Evolutionary conservation across 306 rosid species (phyloP).

Genomic region (Vigna hirtella): DNA sequence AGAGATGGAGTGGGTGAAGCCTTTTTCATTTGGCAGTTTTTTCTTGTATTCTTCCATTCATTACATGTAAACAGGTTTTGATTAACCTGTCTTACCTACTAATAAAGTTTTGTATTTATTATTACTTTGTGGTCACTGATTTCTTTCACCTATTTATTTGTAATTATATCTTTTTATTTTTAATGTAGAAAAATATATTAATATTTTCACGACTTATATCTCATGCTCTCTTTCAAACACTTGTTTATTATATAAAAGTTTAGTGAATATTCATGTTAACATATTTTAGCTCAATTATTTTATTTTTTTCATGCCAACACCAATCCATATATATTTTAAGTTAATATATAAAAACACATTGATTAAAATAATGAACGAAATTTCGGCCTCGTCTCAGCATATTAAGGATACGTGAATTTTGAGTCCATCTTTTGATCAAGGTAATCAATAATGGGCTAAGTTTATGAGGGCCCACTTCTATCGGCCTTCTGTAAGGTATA

Average conservation of each 20-base stretch:
- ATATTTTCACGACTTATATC: not conserved
- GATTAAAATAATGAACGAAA: too few species aligned
- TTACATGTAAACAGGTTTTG: not conserved
- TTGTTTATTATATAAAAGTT: too few species aligned
- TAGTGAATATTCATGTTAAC: not conserved
- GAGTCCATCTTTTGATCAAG: too few species aligned
- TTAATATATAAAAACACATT: too few species aligned
- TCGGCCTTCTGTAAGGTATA: too few species aligned
- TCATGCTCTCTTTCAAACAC: not conserved
- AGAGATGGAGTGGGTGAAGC: not conserved
- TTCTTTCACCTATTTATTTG: conserved; percentile 43
- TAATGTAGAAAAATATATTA: not conserved
- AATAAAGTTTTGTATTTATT: not conserved
- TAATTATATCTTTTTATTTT: conserved; percentile 33
- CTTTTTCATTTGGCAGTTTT: not conserved
- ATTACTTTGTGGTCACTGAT: conserved; percentile 26
- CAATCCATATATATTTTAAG: too few species aligned
- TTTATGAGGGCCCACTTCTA: too few species aligned
- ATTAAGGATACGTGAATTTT: too few species aligned
- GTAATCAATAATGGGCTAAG: too few species aligned
- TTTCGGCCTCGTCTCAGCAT: too few species aligned
- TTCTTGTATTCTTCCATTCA: not conserved
- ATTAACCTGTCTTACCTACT: not conserved
- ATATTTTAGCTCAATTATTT: not conserved
- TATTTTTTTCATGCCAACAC: too few species aligned